A percentile compares a stretch with the other conserved stretches of the same genome.
Conservation (phyloP, 805 yeast genomes). For the Wickerhamiella kurtzmanii region DNA sequence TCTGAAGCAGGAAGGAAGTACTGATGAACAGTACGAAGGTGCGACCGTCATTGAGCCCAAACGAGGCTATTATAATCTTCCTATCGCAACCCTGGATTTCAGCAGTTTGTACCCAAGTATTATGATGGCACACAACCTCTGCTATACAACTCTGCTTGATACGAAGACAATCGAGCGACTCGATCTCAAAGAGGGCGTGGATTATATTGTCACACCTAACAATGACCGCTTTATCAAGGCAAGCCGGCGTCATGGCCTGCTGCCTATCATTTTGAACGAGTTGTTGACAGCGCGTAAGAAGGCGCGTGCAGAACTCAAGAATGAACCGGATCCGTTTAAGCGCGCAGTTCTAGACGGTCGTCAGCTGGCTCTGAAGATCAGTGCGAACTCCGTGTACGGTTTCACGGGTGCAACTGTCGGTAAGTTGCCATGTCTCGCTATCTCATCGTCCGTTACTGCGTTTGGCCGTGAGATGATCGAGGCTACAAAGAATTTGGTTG, state of each 20-base stretch:
- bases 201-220: conserved; percentile 78
- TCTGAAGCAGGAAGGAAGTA: conserved; percentile 60
- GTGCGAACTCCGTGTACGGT: conserved; percentile 97
- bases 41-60: conserved; percentile 97
- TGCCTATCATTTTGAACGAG: conserved; percentile 86
- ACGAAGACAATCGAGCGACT: conserved; percentile 54
- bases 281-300: conserved; percentile 81
- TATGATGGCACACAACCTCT: conserved; percentile 97
- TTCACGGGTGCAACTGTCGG: conserved; percentile 99
- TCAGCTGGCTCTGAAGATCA: conserved; percentile 87
- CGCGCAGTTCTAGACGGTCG: conserved; percentile 92
- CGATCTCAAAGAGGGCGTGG: conserved; percentile 51
- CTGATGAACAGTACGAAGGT: conserved; percentile 93
- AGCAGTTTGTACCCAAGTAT: conserved; percentile 94
- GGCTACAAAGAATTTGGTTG: conserved; percentile 73
- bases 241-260: conserved; percentile 59
- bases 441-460: conserved; percentile 89
- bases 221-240: conserved; percentile 80
- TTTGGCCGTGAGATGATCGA: conserved; percentile 97
- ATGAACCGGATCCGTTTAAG: conserved; percentile 88
- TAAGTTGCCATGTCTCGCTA: conserved; percentile 88
- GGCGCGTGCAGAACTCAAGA: conserved; percentile 80
- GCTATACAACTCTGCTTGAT: conserved; percentile 80
- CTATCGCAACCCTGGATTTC: conserved; percentile 96
- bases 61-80: conserved; percentile 91